Conservation (phyloP, 2,329 filamentous ascomycete species). For the Colletotrichum navitas region DNA sequence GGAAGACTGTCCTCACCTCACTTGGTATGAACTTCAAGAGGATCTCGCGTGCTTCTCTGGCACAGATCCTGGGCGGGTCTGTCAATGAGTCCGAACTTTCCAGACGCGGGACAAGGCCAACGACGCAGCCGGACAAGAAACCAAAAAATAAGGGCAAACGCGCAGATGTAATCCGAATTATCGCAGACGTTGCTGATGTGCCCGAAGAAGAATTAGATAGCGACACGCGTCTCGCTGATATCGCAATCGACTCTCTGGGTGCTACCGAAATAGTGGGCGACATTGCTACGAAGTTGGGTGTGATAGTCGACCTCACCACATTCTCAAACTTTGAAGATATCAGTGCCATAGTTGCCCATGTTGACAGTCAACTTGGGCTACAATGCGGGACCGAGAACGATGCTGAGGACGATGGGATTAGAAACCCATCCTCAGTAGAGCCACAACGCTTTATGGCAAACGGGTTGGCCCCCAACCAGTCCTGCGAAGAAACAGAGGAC, state of each 20-base stretch:
- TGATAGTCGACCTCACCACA: conserved; percentile 10
- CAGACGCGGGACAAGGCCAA: accelerated
- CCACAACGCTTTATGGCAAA: too few relatives aligned
- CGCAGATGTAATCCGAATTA: not conserved
- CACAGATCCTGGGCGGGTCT: not conserved
- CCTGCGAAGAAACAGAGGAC: not conserved
- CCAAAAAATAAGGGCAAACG: not conserved
- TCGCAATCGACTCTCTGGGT: conserved; percentile 18
- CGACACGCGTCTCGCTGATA: not conserved
- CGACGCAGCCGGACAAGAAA: not conserved
- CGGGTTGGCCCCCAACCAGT: too few relatives aligned
- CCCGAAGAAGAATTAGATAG: not conserved
- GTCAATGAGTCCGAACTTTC: not conserved
- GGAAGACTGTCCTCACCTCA: conserved; percentile 11
- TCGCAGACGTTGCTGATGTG: conserved; percentile 14
- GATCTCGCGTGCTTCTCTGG: not conserved
- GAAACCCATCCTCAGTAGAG: not conserved
- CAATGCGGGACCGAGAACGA: accelerated
- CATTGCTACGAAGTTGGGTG: not conserved
- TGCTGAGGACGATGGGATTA: too few relatives aligned
- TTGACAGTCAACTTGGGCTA: conserved; percentile 18
- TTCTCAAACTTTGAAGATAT: conserved; percentile 6
- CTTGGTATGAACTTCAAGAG: conserved; percentile 14
- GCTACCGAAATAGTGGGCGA: conserved; percentile 18
- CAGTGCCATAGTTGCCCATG: conserved; percentile 5